A percentile compares a stretch with the other conserved stretches of the same genome.
phyloP scores from a whole-genome alignment of 1,284 basidiomycete species.

The Moesziomyces sp. region DNA sequence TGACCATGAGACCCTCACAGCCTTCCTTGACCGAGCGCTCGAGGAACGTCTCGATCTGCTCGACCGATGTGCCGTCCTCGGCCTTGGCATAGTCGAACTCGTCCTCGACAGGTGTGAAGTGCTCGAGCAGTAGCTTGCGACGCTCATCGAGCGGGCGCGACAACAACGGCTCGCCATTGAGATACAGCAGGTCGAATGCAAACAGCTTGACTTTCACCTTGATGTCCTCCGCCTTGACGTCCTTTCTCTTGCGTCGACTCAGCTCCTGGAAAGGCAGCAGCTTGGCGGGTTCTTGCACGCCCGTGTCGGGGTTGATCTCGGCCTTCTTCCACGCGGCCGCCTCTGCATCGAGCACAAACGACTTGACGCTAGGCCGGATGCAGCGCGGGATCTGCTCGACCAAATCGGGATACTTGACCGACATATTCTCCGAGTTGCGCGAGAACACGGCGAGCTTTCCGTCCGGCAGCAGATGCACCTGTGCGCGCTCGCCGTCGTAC shows the following conservation, averaged over 20 bases:
- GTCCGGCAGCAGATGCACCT: slow-evolving; percentile 68
- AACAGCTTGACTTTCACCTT: slow-evolving; percentile 94
- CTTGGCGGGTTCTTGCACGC: slow-evolving; percentile 68
- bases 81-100: slow-evolving; percentile 94
- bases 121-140: slow-evolving; percentile 78
- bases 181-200: slow-evolving; percentile 91
- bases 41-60: slow-evolving; percentile 93
- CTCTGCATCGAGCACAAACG: slow-evolving; percentile 95
- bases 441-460: slow-evolving; percentile 83
- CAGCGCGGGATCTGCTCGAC: slow-evolving; percentile 88
- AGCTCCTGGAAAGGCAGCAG: slow-evolving; percentile 98
- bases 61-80: slow-evolving; percentile 86
- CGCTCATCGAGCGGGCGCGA: slow-evolving; percentile 69
- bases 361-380: slow-evolving; percentile 75
- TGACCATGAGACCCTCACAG: slow-evolving; percentile 97
- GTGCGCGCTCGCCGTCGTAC: slow-evolving; percentile 98
- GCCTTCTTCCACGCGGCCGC: slow-evolving; percentile 91
- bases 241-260: slow-evolving; percentile 93
- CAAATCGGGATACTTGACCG: slow-evolving; percentile 97
- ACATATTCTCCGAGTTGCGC: slow-evolving; percentile 99
- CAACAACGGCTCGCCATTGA: slow-evolving; percentile 79
- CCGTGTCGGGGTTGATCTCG: slow-evolving; percentile 64
- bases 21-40: slow-evolving; percentile 97
- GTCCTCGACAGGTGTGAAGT: slow-evolving; percentile 84
- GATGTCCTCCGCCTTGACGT: slow-evolving; percentile 95